Base-by-base conservation (phyloP, 345 rosid genomes). In the Salix dunnii region DNA sequence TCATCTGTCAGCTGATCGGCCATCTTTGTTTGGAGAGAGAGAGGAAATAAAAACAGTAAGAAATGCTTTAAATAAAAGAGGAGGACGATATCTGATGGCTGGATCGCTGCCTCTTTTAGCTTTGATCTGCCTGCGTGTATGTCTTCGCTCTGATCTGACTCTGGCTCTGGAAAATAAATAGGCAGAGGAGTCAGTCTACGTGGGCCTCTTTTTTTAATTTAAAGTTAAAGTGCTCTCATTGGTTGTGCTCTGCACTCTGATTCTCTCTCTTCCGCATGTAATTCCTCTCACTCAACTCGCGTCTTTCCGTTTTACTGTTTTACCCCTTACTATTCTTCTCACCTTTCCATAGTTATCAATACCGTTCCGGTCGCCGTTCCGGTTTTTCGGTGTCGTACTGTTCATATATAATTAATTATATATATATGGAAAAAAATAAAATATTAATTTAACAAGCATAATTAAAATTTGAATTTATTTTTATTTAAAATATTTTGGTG, bases 1-100 rank as follows among this genome's bases (percentile, higher is more conserved):
- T 78, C 81, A 43, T 78, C 81, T 28, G 81, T 78, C 36, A 78
- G 76, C 76, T 78, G 81, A 78, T 78, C 81, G 49, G 81, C 81
- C 81, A 78, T 78, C 2, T n/a, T 42, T 10, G 7, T n/a, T 12
- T 18, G 23, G 18, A 20, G 53, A 25, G 14, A 25, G 25, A 9
- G 63, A 4, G 63, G 3, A 27, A 6, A 46, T 46, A 46, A 75
- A 5, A n/a, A 42, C 3, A 28, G 7, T 3, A 28, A 36, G 20
- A 68, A 21, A 76, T 17, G 31, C 14, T 58, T n/a, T 8, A 9
- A 58, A 58, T 58, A 23, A 23, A n/a, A 23, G 63, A 23, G 28
- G 63, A 58, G 23, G 63, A n/a, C 11, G 13, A 58, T 23, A 58
- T 58, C 23, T 58, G 60, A 53, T 21, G 60, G 63, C 63, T 23